Conservation (phyloP, 306 rosid genomes). For the Quillaja saponaria region DNA sequence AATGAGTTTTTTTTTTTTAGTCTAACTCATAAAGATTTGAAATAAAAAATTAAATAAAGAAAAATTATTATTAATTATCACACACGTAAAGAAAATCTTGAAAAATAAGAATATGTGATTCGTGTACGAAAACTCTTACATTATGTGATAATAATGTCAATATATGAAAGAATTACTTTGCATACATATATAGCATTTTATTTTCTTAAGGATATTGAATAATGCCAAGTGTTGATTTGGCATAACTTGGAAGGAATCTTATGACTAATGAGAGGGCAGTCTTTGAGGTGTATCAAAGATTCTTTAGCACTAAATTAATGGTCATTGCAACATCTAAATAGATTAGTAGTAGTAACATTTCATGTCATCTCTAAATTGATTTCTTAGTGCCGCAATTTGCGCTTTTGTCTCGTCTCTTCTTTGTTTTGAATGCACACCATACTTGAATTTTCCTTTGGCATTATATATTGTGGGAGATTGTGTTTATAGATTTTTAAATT, state of each 20-base stretch:
- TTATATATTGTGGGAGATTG: slow-evolving; percentile 24
- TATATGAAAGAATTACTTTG: too few relatives aligned
- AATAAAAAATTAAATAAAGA: too few relatives aligned
- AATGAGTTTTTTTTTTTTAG: too few relatives aligned
- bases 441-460: slow-evolving; percentile 15
- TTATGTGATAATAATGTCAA: too few relatives aligned
- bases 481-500: background rate
- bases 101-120: too few relatives aligned
- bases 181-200: too few relatives aligned
- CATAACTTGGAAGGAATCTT: slow-evolving; percentile 41
- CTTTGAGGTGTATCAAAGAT: slow-evolving; percentile 6
- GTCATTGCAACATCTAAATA: background rate
- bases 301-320: slow-evolving; percentile 14
- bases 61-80: too few relatives aligned
- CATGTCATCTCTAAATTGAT: slow-evolving; percentile 22
- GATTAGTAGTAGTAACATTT: slow-evolving; percentile 16
- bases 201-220: too few relatives aligned
- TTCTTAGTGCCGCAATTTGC: slow-evolving; percentile 27
- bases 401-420: slow-evolving; percentile 34
- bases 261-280: slow-evolving; percentile 8
- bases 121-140: too few relatives aligned
- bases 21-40: too few relatives aligned
- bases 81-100: too few relatives aligned
- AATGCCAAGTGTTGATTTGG: slow-evolving; percentile 33
- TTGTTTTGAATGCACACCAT: slow-evolving; percentile 11